Evolutionary conservation across 2,329 filamentous ascomycete species (phyloP).

Genomic region (Phaeosphaeria sp.): DNA sequence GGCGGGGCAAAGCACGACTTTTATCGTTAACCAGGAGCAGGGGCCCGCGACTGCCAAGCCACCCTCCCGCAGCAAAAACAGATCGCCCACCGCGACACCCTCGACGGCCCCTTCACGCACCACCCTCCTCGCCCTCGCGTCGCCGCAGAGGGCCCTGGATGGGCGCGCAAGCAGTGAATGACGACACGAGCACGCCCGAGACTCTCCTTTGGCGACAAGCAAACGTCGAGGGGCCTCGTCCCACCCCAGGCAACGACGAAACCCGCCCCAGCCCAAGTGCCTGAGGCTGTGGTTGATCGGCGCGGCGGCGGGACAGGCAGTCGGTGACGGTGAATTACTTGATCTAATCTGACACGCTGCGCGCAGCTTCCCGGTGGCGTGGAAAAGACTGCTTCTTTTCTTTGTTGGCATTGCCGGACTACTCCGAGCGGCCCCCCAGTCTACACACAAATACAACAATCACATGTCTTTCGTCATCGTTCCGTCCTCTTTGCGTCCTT

Average conservation of each 20-base stretch:
- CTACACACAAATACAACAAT: conserved; percentile 3
- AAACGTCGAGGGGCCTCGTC: conserved; percentile 16
- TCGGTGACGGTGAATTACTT: conserved; percentile 62
- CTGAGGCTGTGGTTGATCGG: conserved; percentile 32
- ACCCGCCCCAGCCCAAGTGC: conserved; percentile 19
- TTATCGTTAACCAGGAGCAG: conserved; percentile 13
- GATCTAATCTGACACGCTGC: conserved; percentile 65
- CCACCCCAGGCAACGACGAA: conserved; percentile 22
- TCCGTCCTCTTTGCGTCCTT: conserved; percentile 66
- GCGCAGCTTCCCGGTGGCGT: conserved; percentile 7
- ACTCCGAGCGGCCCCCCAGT: neutral
- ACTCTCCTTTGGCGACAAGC: conserved; percentile 16
- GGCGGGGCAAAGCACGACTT: conserved; percentile 20
- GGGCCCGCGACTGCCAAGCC: conserved; percentile 14
- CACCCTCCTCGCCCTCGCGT: conserved; percentile 4
- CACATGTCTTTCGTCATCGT: conserved; percentile 65
- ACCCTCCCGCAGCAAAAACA: conserved; percentile 4
- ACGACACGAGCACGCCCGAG: conserved; percentile 46
- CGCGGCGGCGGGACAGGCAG: conserved; percentile 19
- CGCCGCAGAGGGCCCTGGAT: neutral
- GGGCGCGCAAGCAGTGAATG: conserved; percentile 36
- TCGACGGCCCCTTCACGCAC: conserved; percentile 19
- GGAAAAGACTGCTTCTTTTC: neutral
- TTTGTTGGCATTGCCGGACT: conserved; percentile 1
- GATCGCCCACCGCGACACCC: conserved; percentile 3